phyloP scores from a whole-genome alignment of 306 rosid species.

The Carpinus viminea region DNA sequence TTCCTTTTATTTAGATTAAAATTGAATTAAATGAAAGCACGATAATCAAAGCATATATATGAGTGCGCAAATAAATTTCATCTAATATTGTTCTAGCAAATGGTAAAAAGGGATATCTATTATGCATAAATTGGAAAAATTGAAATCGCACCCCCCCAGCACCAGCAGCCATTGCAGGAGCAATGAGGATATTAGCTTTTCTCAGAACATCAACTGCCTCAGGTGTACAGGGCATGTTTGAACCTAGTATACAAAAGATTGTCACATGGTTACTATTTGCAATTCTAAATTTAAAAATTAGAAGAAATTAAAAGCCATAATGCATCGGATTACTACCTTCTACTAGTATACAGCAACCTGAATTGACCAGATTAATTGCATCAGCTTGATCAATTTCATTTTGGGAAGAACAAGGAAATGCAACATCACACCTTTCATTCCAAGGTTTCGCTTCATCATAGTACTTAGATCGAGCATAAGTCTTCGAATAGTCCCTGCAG shows the following conservation, averaged over 20 bases:
- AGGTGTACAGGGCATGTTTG: constrained; percentile 95
- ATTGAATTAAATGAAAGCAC: not conserved
- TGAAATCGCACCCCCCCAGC: constrained; percentile 91
- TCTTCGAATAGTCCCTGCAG: constrained; percentile 92
- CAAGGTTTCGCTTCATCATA: constrained; percentile 97
- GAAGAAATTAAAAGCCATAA: constrained; percentile 16
- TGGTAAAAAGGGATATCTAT: constrained; percentile 7
- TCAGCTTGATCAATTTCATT: constrained; percentile 93
- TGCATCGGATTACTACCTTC: constrained; percentile 64
- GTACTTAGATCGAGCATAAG: constrained; percentile 94
- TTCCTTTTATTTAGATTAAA: not conserved
- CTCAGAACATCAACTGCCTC: constrained; percentile 87
- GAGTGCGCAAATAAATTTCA: not conserved
- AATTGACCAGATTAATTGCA: constrained; percentile 83
- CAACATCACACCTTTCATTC: constrained; percentile 92
- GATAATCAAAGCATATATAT: not conserved
- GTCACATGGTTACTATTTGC: constrained; percentile 22
- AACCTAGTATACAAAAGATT: constrained; percentile 53
- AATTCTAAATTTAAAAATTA: constrained; percentile 5
- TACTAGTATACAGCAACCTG: constrained; percentile 85
- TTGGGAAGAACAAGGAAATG: constrained; percentile 95
- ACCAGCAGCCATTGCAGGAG: constrained; percentile 99
- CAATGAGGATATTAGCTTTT: constrained; percentile 85
- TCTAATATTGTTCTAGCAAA: constrained; percentile 7
- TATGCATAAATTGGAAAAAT: constrained; percentile 27